phyloP scores from a whole-genome alignment of 306 rosid species.

The Quercus robur region DNA sequence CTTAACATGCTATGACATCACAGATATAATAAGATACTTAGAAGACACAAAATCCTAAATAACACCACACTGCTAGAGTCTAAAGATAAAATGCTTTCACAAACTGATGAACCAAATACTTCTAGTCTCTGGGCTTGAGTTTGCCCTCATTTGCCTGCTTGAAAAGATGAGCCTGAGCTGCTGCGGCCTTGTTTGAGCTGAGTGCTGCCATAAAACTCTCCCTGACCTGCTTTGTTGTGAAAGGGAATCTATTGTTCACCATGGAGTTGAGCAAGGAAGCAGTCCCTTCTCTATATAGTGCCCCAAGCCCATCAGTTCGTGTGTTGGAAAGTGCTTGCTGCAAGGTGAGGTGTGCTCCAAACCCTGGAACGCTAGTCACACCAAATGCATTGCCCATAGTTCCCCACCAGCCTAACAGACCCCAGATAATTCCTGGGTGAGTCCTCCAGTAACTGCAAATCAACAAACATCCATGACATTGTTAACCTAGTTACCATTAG shows the following conservation, averaged over 20 bases:
- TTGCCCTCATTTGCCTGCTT: conserved; percentile 82
- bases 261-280: conserved; percentile 81
- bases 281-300: conserved; percentile 77
- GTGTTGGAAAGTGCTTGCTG: conserved; percentile 85
- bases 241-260: conserved; percentile 69
- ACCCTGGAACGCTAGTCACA: conserved; percentile 48
- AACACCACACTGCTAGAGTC: conserved; percentile 24
- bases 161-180: conserved; percentile 67
- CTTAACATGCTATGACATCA: neutral
- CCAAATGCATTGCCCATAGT: conserved; percentile 76
- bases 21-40: neutral
- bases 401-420: conserved; percentile 93
- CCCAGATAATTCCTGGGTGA: conserved; percentile 82
- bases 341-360: conserved; percentile 47
- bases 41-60: conserved; percentile 22
- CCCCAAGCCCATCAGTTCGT: conserved; percentile 69
- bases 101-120: conserved; percentile 11
- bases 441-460: conserved; percentile 75
- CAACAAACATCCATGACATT: neutral
- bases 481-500: neutral
- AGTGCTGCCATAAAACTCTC: conserved; percentile 55
- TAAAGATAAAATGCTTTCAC: conserved; percentile 11
- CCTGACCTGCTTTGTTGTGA: conserved; percentile 69
- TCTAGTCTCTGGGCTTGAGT: conserved; percentile 50
- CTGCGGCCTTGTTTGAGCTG: conserved; percentile 69